Evolutionary conservation across 176 grass and related monocot species (phyloP).

Genomic region (Zizania latifolia): DNA sequence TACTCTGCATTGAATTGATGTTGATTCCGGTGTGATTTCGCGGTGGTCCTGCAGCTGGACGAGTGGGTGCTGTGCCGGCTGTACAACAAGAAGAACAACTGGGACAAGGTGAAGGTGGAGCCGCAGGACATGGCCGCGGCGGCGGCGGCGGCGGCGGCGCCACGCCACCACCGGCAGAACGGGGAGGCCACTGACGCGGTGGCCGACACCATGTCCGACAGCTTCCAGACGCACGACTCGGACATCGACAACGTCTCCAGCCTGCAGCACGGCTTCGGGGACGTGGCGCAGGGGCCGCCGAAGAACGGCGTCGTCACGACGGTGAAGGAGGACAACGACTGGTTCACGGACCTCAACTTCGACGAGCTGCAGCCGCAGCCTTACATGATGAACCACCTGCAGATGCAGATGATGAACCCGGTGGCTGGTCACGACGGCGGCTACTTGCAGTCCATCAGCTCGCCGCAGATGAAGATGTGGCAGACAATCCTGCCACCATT

Average conservation of each 20-base stretch:
- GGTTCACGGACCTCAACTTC: conserved; percentile 41
- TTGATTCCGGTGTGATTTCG: neutral
- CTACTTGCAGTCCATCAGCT: conserved; percentile 35
- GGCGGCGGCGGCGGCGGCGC: neutral
- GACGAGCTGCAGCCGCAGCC: conserved; percentile 51
- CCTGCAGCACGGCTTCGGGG: conserved; percentile 19
- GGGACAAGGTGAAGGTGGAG: conserved; percentile 53
- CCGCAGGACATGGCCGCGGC: conserved; percentile 3
- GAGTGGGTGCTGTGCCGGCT: conserved; percentile 73
- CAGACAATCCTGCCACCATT: conserved; percentile 52
- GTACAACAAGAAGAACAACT: conserved; percentile 88
- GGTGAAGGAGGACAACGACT: conserved; percentile 58
- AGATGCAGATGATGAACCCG: conserved; percentile 25
- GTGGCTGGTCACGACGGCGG: conserved; percentile 28
- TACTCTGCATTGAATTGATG: neutral
- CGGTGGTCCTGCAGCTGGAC: conserved; percentile 34
- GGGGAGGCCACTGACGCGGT: conserved; percentile 31
- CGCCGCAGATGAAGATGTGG: conserved; percentile 48
- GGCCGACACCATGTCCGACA: conserved; percentile 46
- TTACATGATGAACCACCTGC: conserved; percentile 23
- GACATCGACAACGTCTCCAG: conserved; percentile 46
- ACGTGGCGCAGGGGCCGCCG: conserved; percentile 20
- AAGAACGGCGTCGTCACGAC: conserved; percentile 10
- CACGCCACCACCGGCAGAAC: neutral
- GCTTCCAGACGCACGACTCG: conserved; percentile 56